These are phyloP conservation scores for Trapa incisa DNA, from an alignment of 345 rosid genomes.

Conservation along the genomic window DNA sequence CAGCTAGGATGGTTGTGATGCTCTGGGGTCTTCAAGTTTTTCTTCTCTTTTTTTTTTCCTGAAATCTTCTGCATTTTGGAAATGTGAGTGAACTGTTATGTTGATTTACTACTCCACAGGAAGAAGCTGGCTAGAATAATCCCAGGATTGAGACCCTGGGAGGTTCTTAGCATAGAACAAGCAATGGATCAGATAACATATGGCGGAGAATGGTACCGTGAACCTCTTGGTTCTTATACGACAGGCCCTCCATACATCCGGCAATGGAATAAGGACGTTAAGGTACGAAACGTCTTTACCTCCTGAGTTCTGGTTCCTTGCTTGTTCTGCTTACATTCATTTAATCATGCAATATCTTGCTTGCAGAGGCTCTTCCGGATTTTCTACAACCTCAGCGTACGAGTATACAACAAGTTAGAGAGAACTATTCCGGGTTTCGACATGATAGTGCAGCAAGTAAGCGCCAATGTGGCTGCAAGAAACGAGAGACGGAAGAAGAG, in stretches of 20 bases:
- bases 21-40: too few species aligned
- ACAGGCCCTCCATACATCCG: conserved; percentile 76
- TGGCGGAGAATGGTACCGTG: conserved; percentile 81
- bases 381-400: conserved; percentile 30
- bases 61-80: too few species aligned
- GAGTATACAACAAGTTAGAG: conserved; percentile 24
- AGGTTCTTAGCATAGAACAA: conserved; percentile 80
- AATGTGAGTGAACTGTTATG: background rate
- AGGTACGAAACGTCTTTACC: conserved; percentile 20
- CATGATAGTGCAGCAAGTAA: conserved; percentile 40
- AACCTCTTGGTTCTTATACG: conserved; percentile 60
- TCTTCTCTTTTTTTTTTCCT: too few species aligned
- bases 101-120: conserved; percentile 23
- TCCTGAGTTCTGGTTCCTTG: background rate
- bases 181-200: conserved; percentile 86
- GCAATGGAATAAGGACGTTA: conserved; percentile 50
- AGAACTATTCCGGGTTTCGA: conserved; percentile 48
- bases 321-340: background rate
- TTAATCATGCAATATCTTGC: background rate
- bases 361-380: conserved; percentile 35
- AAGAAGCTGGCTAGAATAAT: conserved; percentile 44
- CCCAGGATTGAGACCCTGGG: conserved; percentile 97
- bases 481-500: conserved; percentile 22
- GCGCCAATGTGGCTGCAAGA: conserved; percentile 23
- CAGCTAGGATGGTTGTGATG: background rate